Base-by-base conservation (phyloP, 352 stramenopile species). In the Sclerospora graminicola region DNA sequence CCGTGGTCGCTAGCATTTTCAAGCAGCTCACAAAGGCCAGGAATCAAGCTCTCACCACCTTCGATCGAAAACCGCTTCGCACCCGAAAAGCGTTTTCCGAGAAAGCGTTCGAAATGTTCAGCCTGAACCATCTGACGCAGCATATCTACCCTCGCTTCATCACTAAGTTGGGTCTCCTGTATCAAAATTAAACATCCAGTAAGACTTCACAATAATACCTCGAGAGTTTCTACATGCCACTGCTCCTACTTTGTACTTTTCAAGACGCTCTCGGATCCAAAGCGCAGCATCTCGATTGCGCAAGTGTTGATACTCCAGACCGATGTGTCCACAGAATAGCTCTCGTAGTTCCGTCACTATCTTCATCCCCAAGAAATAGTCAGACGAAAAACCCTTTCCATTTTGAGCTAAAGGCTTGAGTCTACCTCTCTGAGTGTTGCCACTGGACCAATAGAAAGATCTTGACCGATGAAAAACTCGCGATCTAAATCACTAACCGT, bases 31-130 rank as follows among this genome's bases (percentile, higher is more conserved):
- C 95, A 95, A 32, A 99, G 68, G 6, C 87, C 96, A 11, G 95
- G 89, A 26, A 99, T 94, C 28, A 98, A 78, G 9, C 84, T 90
- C 76, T 99, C 95, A 23, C 85, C 85, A 8, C 96, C 97, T 79
- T 99, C 97, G 36, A 99, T 84, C 11, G 95, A 97, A 64, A 99
- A 99, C 15, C 96, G 83, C 63, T 99, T 99, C 43, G 95, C 95
- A 21, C 76, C 74, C 0, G 71, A 87, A 46, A 89, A 93, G 45
- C 98, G 98, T 11, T 92, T 81, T 1, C 88, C 93, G 8, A 99
- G 78, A 71, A 99, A 99, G 27, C 81, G 96, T 56, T 99, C 96
- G 63, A 99, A 99, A 23, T 95, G 89, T 62, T 99, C 92, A 0
- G 95, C 80, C 45, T 95, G 92, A 39, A 96, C 83, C 47, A 99